A percentile compares a stretch with the other conserved stretches of the same genome.
These are phyloP conservation scores for Medakamo hakoo DNA, from an alignment of 139 green algal genomes.

Conservation along the genomic window DNA sequence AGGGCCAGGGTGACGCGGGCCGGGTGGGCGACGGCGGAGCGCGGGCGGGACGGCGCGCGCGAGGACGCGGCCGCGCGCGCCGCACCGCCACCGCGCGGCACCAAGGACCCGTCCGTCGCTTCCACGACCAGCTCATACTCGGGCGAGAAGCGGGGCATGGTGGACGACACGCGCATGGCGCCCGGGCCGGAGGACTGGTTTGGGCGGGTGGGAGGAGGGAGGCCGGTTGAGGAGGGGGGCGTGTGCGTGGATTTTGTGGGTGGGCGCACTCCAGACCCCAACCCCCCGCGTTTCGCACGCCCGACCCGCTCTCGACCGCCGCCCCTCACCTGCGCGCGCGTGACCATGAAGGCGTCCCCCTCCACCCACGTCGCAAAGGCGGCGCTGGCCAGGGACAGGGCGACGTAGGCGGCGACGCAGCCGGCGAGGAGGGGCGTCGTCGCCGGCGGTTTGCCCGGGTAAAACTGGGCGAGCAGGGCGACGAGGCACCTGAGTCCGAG, in stretches of 20 bases:
- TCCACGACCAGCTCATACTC: not conserved
- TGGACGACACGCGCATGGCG: not conserved
- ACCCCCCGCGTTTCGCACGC: too few relatives aligned
- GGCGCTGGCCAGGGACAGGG: conserved; percentile 32
- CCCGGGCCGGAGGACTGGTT: not conserved
- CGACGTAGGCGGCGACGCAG: conserved; percentile 43
- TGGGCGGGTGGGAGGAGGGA: too few relatives aligned
- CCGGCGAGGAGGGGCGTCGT: conserved; percentile 33
- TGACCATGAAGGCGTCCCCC: conserved; percentile 41
- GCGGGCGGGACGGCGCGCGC: too few relatives aligned
- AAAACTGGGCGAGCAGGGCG: conserved; percentile 58
- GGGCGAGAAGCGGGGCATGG: not conserved
- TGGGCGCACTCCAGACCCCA: too few relatives aligned
- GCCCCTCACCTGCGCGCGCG: too few relatives aligned
- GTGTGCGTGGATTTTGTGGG: too few relatives aligned
- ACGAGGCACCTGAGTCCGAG: conserved; percentile 45
- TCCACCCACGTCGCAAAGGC: conserved; percentile 30
- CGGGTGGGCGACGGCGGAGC: too few relatives aligned
- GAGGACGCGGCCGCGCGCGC: too few relatives aligned
- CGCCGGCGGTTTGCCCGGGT: conserved; percentile 41
- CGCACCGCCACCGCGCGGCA: not conserved
- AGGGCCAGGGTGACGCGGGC: too few relatives aligned
- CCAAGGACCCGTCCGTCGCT: too few relatives aligned
- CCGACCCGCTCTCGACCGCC: too few relatives aligned
- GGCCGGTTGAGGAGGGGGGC: too few relatives aligned